Conservation (phyloP, 2,329 filamentous ascomycete species). For the Monosporascus sp. region DNA sequence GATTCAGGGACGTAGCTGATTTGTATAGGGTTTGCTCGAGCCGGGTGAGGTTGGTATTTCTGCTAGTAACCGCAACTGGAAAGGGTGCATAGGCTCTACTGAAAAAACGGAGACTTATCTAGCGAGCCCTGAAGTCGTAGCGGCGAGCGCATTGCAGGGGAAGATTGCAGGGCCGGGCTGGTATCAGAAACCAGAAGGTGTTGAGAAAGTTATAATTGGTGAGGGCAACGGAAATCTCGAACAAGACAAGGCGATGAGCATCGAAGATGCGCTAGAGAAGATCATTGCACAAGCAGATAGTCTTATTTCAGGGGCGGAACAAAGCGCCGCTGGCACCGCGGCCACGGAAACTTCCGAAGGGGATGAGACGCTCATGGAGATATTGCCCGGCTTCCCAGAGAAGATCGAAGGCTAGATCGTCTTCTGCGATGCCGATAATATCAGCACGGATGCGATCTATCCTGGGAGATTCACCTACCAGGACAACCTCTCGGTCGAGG, state of each 20-base stretch:
- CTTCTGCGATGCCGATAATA: not conserved
- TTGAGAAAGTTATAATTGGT: constrained; percentile 62
- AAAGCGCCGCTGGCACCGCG: not conserved
- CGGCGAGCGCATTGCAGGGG: too few species aligned
- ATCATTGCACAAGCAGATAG: constrained; percentile 6
- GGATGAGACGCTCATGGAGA: constrained; percentile 61
- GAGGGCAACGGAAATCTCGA: constrained; percentile 64
- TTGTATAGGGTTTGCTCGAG: too few species aligned
- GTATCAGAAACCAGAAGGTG: constrained; percentile 68
- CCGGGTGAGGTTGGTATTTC: too few species aligned
- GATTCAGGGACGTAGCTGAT: too few species aligned
- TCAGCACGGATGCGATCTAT: constrained; percentile 47
- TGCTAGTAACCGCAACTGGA: too few species aligned
- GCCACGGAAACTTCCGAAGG: not conserved
- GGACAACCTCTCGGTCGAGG: constrained; percentile 68
- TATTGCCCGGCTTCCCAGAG: constrained; percentile 80
- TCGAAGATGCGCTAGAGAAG: constrained; percentile 52
- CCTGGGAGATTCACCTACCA: constrained; percentile 83
- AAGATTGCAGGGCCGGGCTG: constrained; percentile 70
- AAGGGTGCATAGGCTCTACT: too few species aligned
- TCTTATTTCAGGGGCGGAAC: constrained; percentile 1
- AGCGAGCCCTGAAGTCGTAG: too few species aligned
- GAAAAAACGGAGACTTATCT: too few species aligned
- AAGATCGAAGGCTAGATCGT: constrained; percentile 74
- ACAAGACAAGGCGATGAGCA: constrained; percentile 59